Percentiles rank a stretch among this genome's conserved stretches.
Evolutionary conservation across 2,329 filamentous ascomycete species (phyloP).

Genomic region (Tolypocladium guangdongense): DNA sequence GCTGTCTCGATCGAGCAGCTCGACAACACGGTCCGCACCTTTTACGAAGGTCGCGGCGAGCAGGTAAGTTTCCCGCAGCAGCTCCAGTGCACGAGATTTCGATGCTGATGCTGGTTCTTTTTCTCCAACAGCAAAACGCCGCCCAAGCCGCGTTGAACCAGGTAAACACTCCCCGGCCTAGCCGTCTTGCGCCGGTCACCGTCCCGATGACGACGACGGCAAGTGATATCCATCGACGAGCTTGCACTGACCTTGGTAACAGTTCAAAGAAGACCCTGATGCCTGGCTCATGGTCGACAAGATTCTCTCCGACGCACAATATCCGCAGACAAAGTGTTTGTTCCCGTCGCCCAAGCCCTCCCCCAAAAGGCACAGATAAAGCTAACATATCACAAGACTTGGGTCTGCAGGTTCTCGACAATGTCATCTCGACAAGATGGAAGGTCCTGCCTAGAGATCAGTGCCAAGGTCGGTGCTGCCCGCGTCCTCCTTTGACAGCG

Average conservation of each 20-base stretch:
- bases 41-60: conserved; percentile 94
- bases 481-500: not conserved
- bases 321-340: conserved; percentile 93
- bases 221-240: not conserved
- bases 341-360: conserved; percentile 11
- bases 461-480: conserved; percentile 58
- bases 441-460: conserved; percentile 94
- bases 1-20: conserved; percentile 79
- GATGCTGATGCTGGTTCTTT: conserved; percentile 28
- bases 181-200: not conserved
- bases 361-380: not conserved
- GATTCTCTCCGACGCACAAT: conserved; percentile 85
- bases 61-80: conserved; percentile 49
- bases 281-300: conserved; percentile 96
- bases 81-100: not conserved
- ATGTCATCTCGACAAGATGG: conserved; percentile 98
- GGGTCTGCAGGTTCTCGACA: conserved; percentile 91
- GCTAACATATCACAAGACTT: conserved; percentile 49
- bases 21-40: conserved; percentile 90
- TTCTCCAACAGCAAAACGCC: conserved; percentile 70
- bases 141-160: conserved; percentile 89
- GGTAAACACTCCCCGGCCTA: conserved; percentile 41
- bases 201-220: not conserved
- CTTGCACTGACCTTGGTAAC: conserved; percentile 9
- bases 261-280: conserved; percentile 99